Evolutionary conservation across 768 basidiomycete species (phyloP), one percentile per base, ranked within the genome.

Genomic region (Lepiota brunneoincarnata): DNA sequence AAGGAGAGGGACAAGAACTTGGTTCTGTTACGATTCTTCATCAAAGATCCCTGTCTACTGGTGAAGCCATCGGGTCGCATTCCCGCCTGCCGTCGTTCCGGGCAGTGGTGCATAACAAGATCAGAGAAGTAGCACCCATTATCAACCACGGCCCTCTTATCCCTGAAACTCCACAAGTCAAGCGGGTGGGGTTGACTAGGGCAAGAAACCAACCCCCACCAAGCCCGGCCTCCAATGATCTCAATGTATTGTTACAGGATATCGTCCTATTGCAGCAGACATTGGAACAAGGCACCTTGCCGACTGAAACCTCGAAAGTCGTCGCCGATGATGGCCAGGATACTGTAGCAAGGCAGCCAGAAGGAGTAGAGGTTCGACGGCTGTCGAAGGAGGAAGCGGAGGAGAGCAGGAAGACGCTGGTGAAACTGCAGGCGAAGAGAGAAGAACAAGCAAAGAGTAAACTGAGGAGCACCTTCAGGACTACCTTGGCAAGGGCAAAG

Each of bases 31-130:
- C 56, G 1, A n/a, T 49, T 54, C 63, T 28, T 58, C 65, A 10
- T 49, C 66, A 64, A 39, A 61, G 65, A 26, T 17, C 59, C 6
- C 62, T 48, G 23, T 36, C 57, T 14, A 14, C 38, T 39, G 17
- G 41, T 14, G 58, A 61, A 20, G 21, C 55, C n/a, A n/a, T n/a
- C n/a, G n/a, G n/a, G 18, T 49, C 43, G 21, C 47, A 55, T 9
- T 62, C 43, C 48, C 24, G 51, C 39, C 49, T 60, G 59, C 51
- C 69, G 54, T 69, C 72, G 3, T 85, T 85, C 67, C 74, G 69
- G 44, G 81, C 83, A 21, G 78, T 84, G 14, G 83, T 86, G 37
- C 84, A 84, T 58, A 67, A 74, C 55, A 84, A 79, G 60, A 72
- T 80, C 23, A 69, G 73, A 3, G 81, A 82, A 48, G 55, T 61